These are phyloP conservation scores for Boletus semigastroideus DNA, from an alignment of 1,284 basidiomycete species.

Conservation along the genomic window DNA sequence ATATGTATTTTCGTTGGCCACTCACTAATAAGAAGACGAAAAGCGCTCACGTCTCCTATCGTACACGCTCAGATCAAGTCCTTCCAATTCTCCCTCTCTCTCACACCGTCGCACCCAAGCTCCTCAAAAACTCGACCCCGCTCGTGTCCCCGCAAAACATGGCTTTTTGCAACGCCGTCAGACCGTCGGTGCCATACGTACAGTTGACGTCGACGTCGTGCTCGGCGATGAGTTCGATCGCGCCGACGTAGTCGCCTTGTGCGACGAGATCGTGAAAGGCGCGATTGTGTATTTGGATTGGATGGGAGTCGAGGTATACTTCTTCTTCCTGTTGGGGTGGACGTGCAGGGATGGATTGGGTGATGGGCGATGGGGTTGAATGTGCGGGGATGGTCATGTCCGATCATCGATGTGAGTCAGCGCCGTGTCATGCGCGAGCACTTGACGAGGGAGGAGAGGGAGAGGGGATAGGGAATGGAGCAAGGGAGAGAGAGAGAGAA, in stretches of 20 bases:
- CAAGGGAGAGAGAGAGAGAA: too few species aligned
- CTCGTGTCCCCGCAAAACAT: slow-evolving; percentile 17
- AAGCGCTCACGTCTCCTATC: too few species aligned
- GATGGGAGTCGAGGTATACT: slow-evolving; percentile 15
- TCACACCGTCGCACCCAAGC: slow-evolving; percentile 19
- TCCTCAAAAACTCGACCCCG: slow-evolving; percentile 21
- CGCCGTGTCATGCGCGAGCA: background rate
- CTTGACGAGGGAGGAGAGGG: background rate
- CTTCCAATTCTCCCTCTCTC: background rate
- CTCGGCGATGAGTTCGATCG: slow-evolving; percentile 16
- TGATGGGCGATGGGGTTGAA: too few species aligned
- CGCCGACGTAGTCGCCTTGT: slow-evolving; percentile 21
- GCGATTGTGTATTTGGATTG: slow-evolving; percentile 17
- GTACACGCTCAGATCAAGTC: too few species aligned
- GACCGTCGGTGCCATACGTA: slow-evolving; percentile 14
- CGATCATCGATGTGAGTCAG: slow-evolving; percentile 9
- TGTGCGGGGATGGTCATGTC: background rate
- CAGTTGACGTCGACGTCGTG: slow-evolving; percentile 23
- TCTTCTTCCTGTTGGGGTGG: slow-evolving; percentile 24
- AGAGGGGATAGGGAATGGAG: background rate
- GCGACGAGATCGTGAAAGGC: slow-evolving; percentile 28
- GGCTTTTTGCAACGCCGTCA: slow-evolving; percentile 28
- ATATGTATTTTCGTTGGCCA: too few species aligned
- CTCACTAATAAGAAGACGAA: too few species aligned
- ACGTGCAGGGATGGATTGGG: too few species aligned